Base-by-base conservation (phyloP, 2,329 filamentous ascomycete genomes). In the Apiospora sp. region DNA sequence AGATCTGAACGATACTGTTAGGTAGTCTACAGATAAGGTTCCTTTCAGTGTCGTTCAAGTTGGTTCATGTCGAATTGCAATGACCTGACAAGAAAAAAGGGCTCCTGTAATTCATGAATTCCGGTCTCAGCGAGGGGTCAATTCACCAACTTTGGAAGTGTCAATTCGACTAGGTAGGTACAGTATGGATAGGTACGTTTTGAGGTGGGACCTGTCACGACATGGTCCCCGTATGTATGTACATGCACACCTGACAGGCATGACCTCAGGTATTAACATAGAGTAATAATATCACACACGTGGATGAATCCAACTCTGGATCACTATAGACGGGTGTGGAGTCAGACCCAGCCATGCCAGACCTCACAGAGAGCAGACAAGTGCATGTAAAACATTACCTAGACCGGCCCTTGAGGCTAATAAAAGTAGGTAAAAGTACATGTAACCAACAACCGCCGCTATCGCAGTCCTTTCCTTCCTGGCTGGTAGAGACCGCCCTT, bases 191-290 rank as follows among this genome's bases (percentile, higher is more conserved):
- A 34, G 34, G 58, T 41, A 41, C 37, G 37, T 8, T 37, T 64
- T 24, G 58, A 64, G 58, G 34, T 64, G 58, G 58, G 22, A 64
- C 58, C 58, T 64, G 58, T 41, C 58, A 41, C 58, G 30, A 64
- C 58, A 64, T 64, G 58, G 30, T 41, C 12, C 34, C 37, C 3
- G 54, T 58, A 41, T 41, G 37, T 41, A 41, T 41, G 37, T 41
- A 41, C 10, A 41, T 41, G 37, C 30, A 14, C n/a, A 24, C 49
- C 6, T 51, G n/a, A 27, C 48, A 51, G 12, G 24, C 48, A 24
- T 41, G 58, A n/a, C 54, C 30, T 61, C 30, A 34, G 54, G 30
- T 61, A 54, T 30, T 16, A 6, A 61, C 22, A 64, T 34, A 41
- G 37, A 41, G 37, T 41, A 41, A 41, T 41, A 22, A 51, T 14